Conservation (phyloP, 768 basidiomycete species). For the Trametes cingulata region DNA sequence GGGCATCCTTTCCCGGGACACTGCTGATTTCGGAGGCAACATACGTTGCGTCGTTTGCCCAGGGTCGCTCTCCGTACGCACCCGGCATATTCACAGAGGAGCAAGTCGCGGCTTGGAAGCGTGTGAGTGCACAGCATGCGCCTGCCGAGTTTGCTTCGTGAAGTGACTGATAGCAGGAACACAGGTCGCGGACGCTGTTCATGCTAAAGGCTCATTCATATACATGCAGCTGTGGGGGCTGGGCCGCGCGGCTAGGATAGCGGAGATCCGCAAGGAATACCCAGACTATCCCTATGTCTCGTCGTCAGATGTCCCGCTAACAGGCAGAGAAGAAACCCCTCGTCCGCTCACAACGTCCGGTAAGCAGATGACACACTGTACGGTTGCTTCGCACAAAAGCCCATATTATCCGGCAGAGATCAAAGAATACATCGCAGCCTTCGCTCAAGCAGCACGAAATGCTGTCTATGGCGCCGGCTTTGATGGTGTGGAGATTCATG, state of each 20-base stretch:
- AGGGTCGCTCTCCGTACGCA: constrained; percentile 35
- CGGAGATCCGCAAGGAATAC: constrained; percentile 39
- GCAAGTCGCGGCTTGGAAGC: constrained; percentile 48
- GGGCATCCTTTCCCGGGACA: constrained; percentile 45
- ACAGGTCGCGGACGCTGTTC: constrained; percentile 59
- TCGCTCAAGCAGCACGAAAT: constrained; percentile 25
- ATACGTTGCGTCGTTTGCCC: constrained; percentile 34
- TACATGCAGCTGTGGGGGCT: constrained; percentile 59
- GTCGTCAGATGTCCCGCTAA: constrained; percentile 29
- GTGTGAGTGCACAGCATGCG: neutral
- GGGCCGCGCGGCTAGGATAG: constrained; percentile 41
- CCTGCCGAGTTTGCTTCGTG: neutral
- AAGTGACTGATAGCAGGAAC: neutral
- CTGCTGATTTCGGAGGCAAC: constrained; percentile 57
- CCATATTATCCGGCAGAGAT: constrained; percentile 25
- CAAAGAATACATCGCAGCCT: constrained; percentile 41
- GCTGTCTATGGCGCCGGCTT: constrained; percentile 32
- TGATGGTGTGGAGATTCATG: constrained; percentile 29
- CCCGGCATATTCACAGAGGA: constrained; percentile 50
- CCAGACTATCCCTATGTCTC: constrained; percentile 14
- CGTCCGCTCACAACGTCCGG: constrained; percentile 27
- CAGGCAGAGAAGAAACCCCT: constrained; percentile 10
- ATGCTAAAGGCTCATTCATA: constrained; percentile 52
- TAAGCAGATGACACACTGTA: neutral
- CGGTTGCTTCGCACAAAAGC: too few relatives aligned